A percentile compares a stretch with the other conserved stretches of the same genome.
These are phyloP conservation scores for Endocalyx cinctus DNA, from an alignment of 2,329 filamentous ascomycete genomes.

Conservation along the genomic window DNA sequence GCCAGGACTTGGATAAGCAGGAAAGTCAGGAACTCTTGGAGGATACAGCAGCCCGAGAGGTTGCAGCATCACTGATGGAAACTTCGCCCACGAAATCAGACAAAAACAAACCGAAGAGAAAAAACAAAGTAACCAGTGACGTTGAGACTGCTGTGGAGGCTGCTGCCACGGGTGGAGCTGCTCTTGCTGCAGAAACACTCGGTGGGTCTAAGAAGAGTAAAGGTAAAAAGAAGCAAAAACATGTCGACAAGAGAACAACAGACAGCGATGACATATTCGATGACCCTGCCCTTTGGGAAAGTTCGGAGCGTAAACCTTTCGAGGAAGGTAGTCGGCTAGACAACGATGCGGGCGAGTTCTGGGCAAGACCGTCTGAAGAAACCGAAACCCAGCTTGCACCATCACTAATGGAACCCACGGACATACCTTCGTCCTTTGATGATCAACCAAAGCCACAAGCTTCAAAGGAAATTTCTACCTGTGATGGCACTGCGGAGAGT, in stretches of 20 bases:
- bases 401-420: constrained; percentile 4
- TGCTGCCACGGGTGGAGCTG: constrained; percentile 24
- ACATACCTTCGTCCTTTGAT: constrained; percentile 2
- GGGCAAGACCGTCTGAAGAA: constrained; percentile 13
- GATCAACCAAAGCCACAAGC: constrained; percentile 1
- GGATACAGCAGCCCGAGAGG: constrained; percentile 13
- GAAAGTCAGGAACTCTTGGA: constrained; percentile 3
- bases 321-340: constrained; percentile 21
- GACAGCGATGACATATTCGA: constrained; percentile 41
- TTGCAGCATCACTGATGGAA: constrained; percentile 20
- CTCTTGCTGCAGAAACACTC: constrained; percentile 31
- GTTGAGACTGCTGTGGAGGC: constrained; percentile 17
- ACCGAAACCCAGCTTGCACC: constrained; percentile 7
- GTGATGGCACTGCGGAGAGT: constrained; percentile 27
- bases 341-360: constrained; percentile 16
- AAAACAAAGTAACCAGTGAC: constrained; percentile 6
- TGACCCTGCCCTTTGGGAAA: constrained; percentile 40
- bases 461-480: constrained; percentile 1
- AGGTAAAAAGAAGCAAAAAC: constrained; percentile 31
- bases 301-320: constrained; percentile 32
- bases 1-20: too few species aligned
- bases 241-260: constrained; percentile 34
- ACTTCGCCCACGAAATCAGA: constrained; percentile 6
- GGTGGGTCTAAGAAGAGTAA: constrained; percentile 30
- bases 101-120: constrained; percentile 7